These are phyloP conservation scores for Colletotrichum sp. DNA, from an alignment of 2,329 filamentous ascomycete species.

Conservation along the genomic window DNA sequence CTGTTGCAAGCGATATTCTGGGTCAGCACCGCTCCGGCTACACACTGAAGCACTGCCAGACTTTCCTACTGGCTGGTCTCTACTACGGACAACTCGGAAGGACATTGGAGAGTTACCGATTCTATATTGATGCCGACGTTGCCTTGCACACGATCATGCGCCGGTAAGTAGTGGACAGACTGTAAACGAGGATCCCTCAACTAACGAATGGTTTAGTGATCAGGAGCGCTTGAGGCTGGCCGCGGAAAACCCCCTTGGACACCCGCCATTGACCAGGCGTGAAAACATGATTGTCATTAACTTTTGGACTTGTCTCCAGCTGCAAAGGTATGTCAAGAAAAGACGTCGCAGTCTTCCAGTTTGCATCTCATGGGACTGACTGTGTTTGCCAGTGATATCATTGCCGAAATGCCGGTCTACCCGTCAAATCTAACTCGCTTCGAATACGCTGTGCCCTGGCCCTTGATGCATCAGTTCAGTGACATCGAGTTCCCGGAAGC, in stretches of 20 bases:
- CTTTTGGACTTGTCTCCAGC: constrained; percentile 92
- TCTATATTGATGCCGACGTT: constrained; percentile 61
- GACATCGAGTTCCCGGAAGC: constrained; percentile 39
- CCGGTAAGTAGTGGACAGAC: constrained; percentile 57
- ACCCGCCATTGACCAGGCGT: constrained; percentile 34
- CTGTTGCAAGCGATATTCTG: constrained; percentile 84
- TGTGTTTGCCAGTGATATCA: constrained; percentile 70
- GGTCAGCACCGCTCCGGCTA: constrained; percentile 81
- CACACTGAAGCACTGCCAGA: constrained; percentile 84
- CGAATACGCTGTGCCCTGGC: constrained; percentile 70
- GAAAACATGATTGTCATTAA: constrained; percentile 76
- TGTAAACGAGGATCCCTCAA: neutral
- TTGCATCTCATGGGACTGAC: constrained; percentile 12
- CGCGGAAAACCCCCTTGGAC: neutral
- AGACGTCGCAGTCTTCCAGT: no score
- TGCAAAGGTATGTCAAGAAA: constrained; percentile 72
- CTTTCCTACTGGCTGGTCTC: constrained; percentile 81
- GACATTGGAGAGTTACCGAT: constrained; percentile 81
- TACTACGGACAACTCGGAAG: constrained; percentile 89
- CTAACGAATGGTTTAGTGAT: neutral
- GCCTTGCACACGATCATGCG: constrained; percentile 76
- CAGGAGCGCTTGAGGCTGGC: neutral
- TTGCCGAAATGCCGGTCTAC: constrained; percentile 78
- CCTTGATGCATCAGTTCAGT: constrained; percentile 45
- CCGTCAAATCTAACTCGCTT: constrained; percentile 67